Base-by-base conservation (phyloP, 257 asterid species). In the Solanum infundibuliforme region DNA sequence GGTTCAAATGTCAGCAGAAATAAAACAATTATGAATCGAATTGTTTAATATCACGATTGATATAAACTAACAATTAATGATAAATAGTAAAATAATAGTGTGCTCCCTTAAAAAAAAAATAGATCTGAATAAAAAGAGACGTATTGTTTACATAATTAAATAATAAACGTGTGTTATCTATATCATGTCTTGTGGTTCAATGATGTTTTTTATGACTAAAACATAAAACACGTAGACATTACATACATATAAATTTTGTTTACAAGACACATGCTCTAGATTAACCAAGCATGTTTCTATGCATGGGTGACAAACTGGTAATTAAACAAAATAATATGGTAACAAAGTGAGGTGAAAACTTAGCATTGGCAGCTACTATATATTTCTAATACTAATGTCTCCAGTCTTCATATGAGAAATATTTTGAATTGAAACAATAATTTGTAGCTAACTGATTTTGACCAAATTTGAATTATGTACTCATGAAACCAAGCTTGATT, bases 401-500 rank as follows among this genome's bases (percentile, higher is more conserved):
- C 20, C 20, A 5, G 58, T 46, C 27, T 58, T 58, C 72, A 65
- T 11, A 65, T 65, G 73, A 65, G 18, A 29, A 65, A 25, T 65
- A 65, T 25, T 65, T 65, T 65, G 3, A 62, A 65, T 10, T 65
- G 3, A 27, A 65, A 65, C 73, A 29, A n/a, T 12, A 58, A 58
- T 65, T 25, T 1, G 32, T 65, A 65, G 18, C 18, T 58, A 58
- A 8, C 66, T 58, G 66, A 58, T 25, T 3, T 65, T 65, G 32
- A n/a, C 32, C 72, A 65, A n/a, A 65, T 65, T 65, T 65, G 72
- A 58, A 20, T 20, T 58, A 58, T 20, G 25, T 23, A 58, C 66
- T 58, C n/a, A 58, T 58, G 25, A 58, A 20, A 58, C 10, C 23
- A 58, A 31, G 41, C 55, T 90, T 90, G 94, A 89, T 91, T 89